Evolutionary conservation across 2,329 filamentous ascomycete genomes (phyloP), one percentile per base, ranked within the genome.

Genomic region (Hymenoscyphus scutula): DNA sequence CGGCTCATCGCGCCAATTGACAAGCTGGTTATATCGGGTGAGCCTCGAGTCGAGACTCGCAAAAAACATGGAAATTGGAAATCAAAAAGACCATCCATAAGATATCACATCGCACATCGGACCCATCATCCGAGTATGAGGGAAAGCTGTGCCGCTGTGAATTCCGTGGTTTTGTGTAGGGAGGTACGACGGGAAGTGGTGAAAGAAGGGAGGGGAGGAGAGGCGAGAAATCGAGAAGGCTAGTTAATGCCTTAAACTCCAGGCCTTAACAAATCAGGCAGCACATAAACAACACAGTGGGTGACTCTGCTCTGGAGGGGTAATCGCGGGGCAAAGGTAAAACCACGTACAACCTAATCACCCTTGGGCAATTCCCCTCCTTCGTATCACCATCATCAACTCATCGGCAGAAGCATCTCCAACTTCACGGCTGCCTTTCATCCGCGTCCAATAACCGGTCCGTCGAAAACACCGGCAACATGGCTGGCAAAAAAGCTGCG

Each of bases 401-500:
- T n/a, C n/a, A 48, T 25, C 41, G 41, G 10, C 41, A 48, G 23
- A 48, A 23, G 7, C 23, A 48, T 23, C 10, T 6, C 23, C 45
- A 23, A 25, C 7, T 23, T 19, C 11, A 11, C 19, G n/a, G 13
- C n/a, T 48, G 23, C 45, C 19, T 37, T 37, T 15, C 34, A 37
- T 13, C 34, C 34, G 34, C 3, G 11, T 37, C 34, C 2, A 37
- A 25, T 23, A 23, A 25, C 13, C 45, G 7, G 45, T 23, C 19
- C 45, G 5, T 51, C 19, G 7, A 51, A 51, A 8, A 11, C 13
- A 51, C 45, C 23, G 8, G 19, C 45, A 27, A 25, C 8, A 93
- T 93, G 90, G 88, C 82, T 30, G 84, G 83, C 70, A 91, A 90
- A 77, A 93, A 90, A 77, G 84, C 81, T 73, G 76, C 69, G 78